A percentile compares a stretch with the other conserved stretches of the same genome.
These are phyloP conservation scores for Alternaria rosae DNA, from an alignment of 2,329 filamentous ascomycete genomes.

Conservation along the genomic window DNA sequence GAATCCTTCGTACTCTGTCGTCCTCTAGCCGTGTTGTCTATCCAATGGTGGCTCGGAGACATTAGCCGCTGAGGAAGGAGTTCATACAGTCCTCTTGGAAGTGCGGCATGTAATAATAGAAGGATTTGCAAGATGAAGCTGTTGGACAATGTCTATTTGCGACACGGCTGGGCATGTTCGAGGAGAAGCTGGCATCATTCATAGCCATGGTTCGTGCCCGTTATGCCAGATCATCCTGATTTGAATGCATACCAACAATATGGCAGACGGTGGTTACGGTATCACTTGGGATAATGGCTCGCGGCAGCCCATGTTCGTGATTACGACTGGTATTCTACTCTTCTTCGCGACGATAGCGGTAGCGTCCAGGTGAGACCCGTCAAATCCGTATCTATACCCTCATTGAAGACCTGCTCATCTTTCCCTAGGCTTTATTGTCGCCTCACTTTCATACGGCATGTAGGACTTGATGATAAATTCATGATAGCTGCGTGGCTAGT, in stretches of 20 bases:
- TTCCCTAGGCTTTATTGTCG: conserved; percentile 22
- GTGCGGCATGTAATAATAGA: not conserved
- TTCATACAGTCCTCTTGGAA: not conserved
- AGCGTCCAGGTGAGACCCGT: not conserved
- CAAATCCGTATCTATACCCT: fast-evolving
- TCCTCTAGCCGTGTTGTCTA: not conserved
- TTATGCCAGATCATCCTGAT: not conserved
- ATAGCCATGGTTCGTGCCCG: not conserved
- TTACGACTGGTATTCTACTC: conserved; percentile 18
- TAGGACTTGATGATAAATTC: conserved; percentile 28
- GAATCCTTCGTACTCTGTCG: not conserved
- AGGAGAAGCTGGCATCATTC: not conserved
- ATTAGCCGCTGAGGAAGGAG: not conserved
- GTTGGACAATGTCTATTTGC: not conserved
- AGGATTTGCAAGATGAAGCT: not conserved
- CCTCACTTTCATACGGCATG: conserved; percentile 10
- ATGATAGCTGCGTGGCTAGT: conserved; percentile 15
- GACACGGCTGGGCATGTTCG: not conserved
- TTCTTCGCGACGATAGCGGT: conserved; percentile 15
- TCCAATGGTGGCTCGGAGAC: not conserved
- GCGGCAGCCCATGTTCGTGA: conserved; percentile 30
- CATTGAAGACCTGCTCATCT: not conserved
- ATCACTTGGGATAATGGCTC: conserved; percentile 25
- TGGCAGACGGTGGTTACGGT: not conserved
- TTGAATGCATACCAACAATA: not conserved